Evolutionary conservation across 495 filamentous ascomycete genomes (phyloP).

Genomic region (Tuber umbilicatum): DNA sequence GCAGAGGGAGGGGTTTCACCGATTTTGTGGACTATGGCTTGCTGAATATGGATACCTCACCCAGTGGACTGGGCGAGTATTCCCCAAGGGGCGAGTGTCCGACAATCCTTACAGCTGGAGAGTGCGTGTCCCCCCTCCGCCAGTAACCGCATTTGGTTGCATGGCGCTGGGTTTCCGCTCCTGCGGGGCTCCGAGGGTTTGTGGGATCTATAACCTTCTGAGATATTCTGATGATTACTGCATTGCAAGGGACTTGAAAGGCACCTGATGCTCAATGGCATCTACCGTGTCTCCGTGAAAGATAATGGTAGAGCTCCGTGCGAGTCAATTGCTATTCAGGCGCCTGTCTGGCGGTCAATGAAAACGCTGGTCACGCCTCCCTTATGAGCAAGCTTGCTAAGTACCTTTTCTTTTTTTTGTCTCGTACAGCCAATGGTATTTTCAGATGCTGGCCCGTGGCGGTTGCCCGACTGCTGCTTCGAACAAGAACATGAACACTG

Average conservation of each 20-base stretch:
- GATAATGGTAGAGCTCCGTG: neutral
- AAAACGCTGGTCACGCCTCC: neutral
- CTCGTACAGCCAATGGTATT: neutral
- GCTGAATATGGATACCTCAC: neutral
- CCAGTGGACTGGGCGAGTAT: neutral
- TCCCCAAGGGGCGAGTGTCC: neutral
- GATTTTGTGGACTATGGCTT: neutral
- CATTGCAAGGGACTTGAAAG: neutral
- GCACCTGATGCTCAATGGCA: neutral
- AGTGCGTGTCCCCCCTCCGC: neutral
- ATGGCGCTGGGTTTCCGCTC: neutral
- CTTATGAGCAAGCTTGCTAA: neutral
- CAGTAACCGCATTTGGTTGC: neutral
- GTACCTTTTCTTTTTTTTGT: neutral
- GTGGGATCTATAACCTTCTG: neutral
- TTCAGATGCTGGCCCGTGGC: neutral
- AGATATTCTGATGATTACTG: neutral
- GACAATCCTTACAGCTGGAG: neutral
- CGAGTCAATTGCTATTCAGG: neutral
- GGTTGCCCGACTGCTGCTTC: neutral
- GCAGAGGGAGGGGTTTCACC: neutral
- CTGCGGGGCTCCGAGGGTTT: neutral
- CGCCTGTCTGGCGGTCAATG: neutral
- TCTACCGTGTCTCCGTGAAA: neutral
- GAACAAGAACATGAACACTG: neutral